phyloP scores from a whole-genome alignment of 169 alveolate genomes.

The Plasmodium malariae region DNA sequence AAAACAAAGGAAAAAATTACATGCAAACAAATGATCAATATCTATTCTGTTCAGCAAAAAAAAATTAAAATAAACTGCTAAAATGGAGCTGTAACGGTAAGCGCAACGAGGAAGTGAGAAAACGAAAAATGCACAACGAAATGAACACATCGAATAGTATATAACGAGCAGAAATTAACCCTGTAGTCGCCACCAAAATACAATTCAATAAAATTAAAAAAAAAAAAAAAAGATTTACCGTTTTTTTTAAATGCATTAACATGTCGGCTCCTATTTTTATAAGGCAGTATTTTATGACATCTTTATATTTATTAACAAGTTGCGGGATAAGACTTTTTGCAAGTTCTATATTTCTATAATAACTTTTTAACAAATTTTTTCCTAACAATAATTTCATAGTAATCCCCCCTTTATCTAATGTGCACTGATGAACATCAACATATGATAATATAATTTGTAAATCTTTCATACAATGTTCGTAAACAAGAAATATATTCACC shows the following conservation, averaged over 20 bases:
- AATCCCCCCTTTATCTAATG: constrained; percentile 85
- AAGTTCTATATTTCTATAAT: constrained; percentile 65
- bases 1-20: constrained; percentile 3
- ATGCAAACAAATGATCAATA: constrained; percentile 8
- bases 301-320: constrained; percentile 67
- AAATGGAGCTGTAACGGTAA: no score
- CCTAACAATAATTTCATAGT: constrained; percentile 84
- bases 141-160: no score
- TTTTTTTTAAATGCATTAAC: constrained; percentile 74
- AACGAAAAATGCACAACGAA: no score
- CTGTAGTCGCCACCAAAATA: no score
- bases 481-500: constrained; percentile 67
- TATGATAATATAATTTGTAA: constrained; percentile 86
- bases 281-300: constrained; percentile 74
- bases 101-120: no score
- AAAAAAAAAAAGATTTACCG: constrained; percentile 11
- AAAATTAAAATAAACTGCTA: no score
- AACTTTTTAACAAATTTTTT: constrained; percentile 77
- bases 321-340: constrained; percentile 71
- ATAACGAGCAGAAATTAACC: no score
- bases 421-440: constrained; percentile 90
- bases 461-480: constrained; percentile 79
- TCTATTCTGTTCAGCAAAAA: no score
- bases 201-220: no score
- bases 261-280: constrained; percentile 75